These are phyloP conservation scores for Penicilliopsis zonata DNA, from an alignment of 495 filamentous ascomycete species.

Conservation along the genomic window DNA sequence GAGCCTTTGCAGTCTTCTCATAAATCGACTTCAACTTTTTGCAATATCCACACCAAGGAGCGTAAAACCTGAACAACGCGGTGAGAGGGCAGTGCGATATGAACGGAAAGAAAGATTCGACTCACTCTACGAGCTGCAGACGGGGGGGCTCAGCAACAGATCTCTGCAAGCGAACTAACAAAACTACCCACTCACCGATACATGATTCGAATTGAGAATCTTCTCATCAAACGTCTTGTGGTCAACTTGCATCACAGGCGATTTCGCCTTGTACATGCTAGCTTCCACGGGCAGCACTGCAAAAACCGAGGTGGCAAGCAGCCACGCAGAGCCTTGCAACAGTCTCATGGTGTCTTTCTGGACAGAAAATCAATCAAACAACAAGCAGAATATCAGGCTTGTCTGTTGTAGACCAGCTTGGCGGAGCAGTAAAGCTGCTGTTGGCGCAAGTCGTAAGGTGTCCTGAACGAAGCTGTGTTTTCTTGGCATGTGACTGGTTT, in stretches of 20 bases:
- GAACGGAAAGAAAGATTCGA: constrained; percentile 4
- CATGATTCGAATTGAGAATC: constrained; percentile 81
- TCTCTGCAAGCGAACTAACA: background rate
- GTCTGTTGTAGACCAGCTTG: background rate
- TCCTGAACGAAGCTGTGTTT: constrained; percentile 40
- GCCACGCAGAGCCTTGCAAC: constrained; percentile 16
- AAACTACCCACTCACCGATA: constrained; percentile 55
- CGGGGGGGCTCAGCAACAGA: constrained; percentile 2
- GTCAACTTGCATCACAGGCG: constrained; percentile 77
- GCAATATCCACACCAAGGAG: constrained; percentile 95
- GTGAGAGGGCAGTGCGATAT: background rate
- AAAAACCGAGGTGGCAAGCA: constrained; percentile 39
- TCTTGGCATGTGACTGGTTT: constrained; percentile 1
- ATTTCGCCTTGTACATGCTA: constrained; percentile 73
- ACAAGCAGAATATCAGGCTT: background rate
- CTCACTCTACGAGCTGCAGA: constrained; percentile 57
- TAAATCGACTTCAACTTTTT: constrained; percentile 90
- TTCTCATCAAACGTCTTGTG: constrained; percentile 72
- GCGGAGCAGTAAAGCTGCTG: constrained; percentile 1
- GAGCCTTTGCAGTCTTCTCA: constrained; percentile 81
- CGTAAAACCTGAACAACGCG: constrained; percentile 64
- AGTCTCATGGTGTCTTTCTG: constrained; percentile 5
- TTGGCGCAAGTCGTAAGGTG: constrained; percentile 21
- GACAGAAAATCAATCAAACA: background rate
- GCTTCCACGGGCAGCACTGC: constrained; percentile 52